Evolutionary conservation across 495 filamentous ascomycete species (phyloP).

Genomic region (Friedmanniomyces simplex): DNA sequence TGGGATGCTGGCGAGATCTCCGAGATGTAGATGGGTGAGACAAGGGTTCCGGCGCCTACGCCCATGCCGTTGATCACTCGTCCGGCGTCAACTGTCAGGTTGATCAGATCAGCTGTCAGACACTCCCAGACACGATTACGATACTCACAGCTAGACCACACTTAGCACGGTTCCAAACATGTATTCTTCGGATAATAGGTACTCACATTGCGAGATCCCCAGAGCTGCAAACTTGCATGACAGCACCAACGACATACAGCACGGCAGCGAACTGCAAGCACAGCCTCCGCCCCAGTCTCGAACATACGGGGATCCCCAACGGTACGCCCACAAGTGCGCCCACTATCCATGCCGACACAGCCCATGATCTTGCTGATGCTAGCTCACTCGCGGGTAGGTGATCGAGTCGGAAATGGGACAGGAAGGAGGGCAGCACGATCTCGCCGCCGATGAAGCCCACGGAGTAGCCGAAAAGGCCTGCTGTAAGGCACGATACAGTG

Average conservation of each 20-base stretch:
- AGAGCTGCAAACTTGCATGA: slow-evolving; percentile 1
- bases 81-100: slow-evolving; percentile 4
- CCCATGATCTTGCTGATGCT: slow-evolving; percentile 2
- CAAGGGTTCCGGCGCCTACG: slow-evolving; percentile 11
- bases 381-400: slow-evolving; percentile 1
- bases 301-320: neutral
- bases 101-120: neutral
- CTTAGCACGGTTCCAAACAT: too few species aligned
- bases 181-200: neutral
- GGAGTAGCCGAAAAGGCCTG: slow-evolving; percentile 11
- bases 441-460: slow-evolving; percentile 17
- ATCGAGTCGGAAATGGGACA: slow-evolving; percentile 9
- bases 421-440: slow-evolving; percentile 16
- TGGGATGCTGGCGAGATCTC: slow-evolving; percentile 7
- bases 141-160: neutral
- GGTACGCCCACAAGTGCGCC: slow-evolving; percentile 9
- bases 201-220: neutral
- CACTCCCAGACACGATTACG: neutral
- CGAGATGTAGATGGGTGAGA: slow-evolving; percentile 11
- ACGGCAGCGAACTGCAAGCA: slow-evolving; percentile 3
- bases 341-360: neutral
- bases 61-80: slow-evolving; percentile 3
- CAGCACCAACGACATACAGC: slow-evolving; percentile 7
- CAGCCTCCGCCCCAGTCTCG: neutral
- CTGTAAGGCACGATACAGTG: neutral